phyloP scores from a whole-genome alignment of 192 early-diverging fungal genomes.

The Gaertneriomyces semiglobifer region DNA sequence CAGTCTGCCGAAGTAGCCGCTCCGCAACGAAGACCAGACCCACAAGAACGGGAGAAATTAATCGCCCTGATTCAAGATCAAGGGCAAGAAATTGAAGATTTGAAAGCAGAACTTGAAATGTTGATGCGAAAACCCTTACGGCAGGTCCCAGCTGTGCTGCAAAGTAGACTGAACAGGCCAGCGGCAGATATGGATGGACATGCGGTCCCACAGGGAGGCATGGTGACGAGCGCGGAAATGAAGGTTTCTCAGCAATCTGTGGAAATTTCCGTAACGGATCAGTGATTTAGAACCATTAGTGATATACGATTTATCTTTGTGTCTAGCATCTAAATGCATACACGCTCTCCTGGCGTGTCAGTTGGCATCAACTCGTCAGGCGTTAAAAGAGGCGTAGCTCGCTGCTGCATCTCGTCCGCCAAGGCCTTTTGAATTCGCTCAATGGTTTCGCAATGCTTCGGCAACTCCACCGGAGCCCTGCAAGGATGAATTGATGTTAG shows the following conservation, averaged over 20 bases:
- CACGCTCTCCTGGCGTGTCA: no score
- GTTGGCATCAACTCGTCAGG: background rate
- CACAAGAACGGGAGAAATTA: slow-evolving; percentile 48
- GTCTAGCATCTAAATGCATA: no score
- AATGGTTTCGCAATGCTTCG: slow-evolving; percentile 8
- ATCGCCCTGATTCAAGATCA: slow-evolving; percentile 46
- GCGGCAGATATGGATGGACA: background rate
- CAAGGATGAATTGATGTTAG: no score
- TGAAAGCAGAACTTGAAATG: slow-evolving; percentile 54
- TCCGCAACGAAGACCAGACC: slow-evolving; percentile 44
- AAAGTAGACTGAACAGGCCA: background rate
- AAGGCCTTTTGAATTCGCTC: slow-evolving; percentile 1
- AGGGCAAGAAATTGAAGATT: slow-evolving; percentile 48
- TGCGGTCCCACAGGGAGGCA: background rate
- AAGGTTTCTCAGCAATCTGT: no score
- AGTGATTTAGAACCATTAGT: no score
- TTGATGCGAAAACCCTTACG: slow-evolving; percentile 46
- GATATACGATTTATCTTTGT: no score
- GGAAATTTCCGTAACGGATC: no score
- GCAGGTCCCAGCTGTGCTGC: slow-evolving; percentile 25
- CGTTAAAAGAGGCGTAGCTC: slow-evolving; percentile 7
- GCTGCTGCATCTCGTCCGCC: slow-evolving; percentile 1
- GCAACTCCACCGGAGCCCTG: background rate
- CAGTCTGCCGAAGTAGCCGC: slow-evolving; percentile 54
- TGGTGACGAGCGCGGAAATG: slow-evolving; percentile 13